A percentile compares a stretch with the other conserved stretches of the same genome.
Evolutionary conservation across 139 green algal genomes (phyloP).

Genomic region (Trebouxia sp.): DNA sequence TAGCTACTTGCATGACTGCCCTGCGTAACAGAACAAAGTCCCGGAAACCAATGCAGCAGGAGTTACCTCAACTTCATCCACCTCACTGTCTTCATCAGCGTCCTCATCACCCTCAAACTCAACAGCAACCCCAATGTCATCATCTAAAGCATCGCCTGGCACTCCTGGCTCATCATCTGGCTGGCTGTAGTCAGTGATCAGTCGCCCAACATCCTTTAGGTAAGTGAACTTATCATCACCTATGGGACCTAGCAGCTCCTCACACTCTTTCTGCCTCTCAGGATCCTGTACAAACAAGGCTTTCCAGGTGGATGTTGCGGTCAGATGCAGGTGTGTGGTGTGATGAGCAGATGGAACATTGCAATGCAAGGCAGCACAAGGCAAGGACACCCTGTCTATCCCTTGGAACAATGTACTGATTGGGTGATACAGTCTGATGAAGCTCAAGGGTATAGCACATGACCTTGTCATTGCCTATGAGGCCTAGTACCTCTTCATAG

Average conservation of each 20-base stretch:
- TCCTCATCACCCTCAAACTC: conserved; percentile 89
- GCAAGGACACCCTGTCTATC: too few species aligned
- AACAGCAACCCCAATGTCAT: conserved; percentile 93
- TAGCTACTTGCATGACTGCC: too few species aligned
- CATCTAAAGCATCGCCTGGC: conserved; percentile 64
- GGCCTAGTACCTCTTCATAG: too few species aligned
- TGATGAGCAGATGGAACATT: too few species aligned
- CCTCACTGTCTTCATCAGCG: conserved; percentile 73
- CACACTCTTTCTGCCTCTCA: conserved; percentile 73
- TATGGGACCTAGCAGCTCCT: conserved; percentile 74
- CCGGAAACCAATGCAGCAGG: neutral
- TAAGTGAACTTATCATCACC: conserved; percentile 81
- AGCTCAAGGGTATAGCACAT: too few species aligned
- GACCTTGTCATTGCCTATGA: too few species aligned
- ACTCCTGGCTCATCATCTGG: conserved; percentile 46
- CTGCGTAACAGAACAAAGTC: too few species aligned
- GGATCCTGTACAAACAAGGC: conserved; percentile 55
- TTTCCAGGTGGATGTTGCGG: too few species aligned
- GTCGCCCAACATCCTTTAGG: conserved; percentile 86
- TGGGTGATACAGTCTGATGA: too few species aligned
- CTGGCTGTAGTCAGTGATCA: conserved; percentile 88
- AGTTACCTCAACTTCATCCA: conserved; percentile 51
- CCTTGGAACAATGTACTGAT: too few species aligned
- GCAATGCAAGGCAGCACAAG: too few species aligned
- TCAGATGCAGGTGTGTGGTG: too few species aligned